Conservation (phyloP, 2,329 filamentous ascomycete species). For the Cladosporium phlei region DNA sequence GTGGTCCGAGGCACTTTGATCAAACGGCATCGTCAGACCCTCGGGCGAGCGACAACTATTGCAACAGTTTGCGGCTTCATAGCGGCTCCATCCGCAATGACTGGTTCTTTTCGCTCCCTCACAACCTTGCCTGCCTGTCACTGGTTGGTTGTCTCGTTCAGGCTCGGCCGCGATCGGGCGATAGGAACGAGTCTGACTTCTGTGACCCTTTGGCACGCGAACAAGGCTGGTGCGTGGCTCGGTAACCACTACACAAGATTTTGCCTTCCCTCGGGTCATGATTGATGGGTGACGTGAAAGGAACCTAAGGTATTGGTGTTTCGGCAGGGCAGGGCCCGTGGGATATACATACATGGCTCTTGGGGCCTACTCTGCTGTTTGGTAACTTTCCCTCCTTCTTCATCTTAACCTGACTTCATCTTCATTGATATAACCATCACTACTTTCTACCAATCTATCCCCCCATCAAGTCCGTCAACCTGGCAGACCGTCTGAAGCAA, state of each 20-base stretch:
- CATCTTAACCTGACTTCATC: too few relatives aligned
- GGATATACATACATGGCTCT: background rate
- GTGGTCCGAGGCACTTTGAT: constrained; percentile 21
- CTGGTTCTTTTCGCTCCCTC: background rate
- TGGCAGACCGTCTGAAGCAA: constrained; percentile 34
- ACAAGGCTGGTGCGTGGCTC: too few relatives aligned
- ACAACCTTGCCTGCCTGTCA: too few relatives aligned
- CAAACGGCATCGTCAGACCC: background rate
- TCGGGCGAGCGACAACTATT: constrained; percentile 8
- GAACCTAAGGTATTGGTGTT: constrained; percentile 12
- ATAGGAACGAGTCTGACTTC: constrained; percentile 7
- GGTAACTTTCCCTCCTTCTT: background rate
- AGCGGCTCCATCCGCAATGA: constrained; percentile 11
- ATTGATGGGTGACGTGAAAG: constrained; percentile 8
- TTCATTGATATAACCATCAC: too few relatives aligned
- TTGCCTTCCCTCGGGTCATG: constrained; percentile 9
- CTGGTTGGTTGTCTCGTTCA: background rate
- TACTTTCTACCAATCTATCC: too few relatives aligned
- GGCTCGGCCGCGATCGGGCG: constrained; percentile 12
- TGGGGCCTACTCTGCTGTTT: background rate
- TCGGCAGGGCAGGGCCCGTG: background rate
- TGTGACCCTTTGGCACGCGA: constrained; percentile 4
- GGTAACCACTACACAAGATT: constrained; percentile 6
- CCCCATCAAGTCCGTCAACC: constrained; percentile 32
- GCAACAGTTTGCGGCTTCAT: constrained; percentile 12